phyloP scores from a whole-genome alignment of 2,329 filamentous ascomycete genomes.

The Penicillium sp. region DNA sequence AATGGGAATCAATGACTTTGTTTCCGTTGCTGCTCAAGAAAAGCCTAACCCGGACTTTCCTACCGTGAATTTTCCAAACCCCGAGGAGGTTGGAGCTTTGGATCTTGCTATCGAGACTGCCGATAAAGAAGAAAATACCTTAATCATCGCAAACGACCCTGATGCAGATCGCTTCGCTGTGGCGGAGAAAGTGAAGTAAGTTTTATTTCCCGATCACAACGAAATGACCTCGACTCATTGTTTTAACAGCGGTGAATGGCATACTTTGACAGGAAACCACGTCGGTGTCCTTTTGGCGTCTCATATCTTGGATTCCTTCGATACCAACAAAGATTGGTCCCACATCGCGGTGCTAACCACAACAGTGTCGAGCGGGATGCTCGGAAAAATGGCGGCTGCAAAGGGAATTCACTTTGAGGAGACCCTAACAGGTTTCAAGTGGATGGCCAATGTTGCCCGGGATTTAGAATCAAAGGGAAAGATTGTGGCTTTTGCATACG shows the following conservation, averaged over 20 bases:
- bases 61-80: conserved; percentile 64
- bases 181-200: conserved; percentile 55
- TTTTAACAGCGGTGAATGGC: conserved; percentile 50
- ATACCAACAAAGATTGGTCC: conserved; percentile 33
- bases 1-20: conserved; percentile 36
- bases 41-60: conserved; percentile 63
- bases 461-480: conserved; percentile 52
- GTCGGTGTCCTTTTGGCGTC: conserved; percentile 61
- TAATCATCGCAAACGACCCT: conserved; percentile 64
- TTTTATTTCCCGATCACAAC: not conserved
- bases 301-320: conserved; percentile 52
- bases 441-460: conserved; percentile 62
- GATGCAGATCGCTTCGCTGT: conserved; percentile 65
- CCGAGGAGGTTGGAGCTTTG: conserved; percentile 63
- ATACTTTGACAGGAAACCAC: conserved; percentile 65
- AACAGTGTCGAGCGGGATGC: conserved; percentile 64
- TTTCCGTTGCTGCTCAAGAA: conserved; percentile 47
- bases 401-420: conserved; percentile 60
- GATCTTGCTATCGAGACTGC: conserved; percentile 59
- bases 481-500: conserved; percentile 58
- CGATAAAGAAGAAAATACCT: conserved; percentile 46
- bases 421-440: conserved; percentile 67
- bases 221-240: conserved; percentile 2
- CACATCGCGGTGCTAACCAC: conserved; percentile 60
- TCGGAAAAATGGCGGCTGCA: conserved; percentile 55